Base-by-base conservation (phyloP, 1,284 basidiomycete genomes). In the Microstroma glucosiphilum region DNA sequence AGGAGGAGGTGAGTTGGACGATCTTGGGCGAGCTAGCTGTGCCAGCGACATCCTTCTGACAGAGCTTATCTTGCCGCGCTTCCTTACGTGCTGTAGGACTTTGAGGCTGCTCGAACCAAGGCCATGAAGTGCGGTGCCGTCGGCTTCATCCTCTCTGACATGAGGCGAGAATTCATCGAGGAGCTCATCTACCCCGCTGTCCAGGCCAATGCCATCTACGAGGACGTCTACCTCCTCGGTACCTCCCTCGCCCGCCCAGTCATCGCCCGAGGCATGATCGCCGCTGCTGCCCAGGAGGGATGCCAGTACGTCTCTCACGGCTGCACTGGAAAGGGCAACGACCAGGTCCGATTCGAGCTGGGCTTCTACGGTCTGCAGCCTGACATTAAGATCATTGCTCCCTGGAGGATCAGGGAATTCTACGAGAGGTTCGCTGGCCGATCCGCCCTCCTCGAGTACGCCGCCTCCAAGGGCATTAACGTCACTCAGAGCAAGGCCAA, bases 301-400 rank as follows among this genome's bases (percentile, higher is more conserved):
- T 71, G 69, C 60, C 64, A 59, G 81, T 98, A 86, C 79, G 94
- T 98, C 69, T 89, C 93, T 43, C 96, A 98, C 82, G 94, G 94
- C 46, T 99, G 94, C 85, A 99, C 94, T 56, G 94, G 94, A 63
- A 98, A 98, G 84, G 94, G 94, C 62, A 98, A 98, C 81, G 94
- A 99, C 82, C 96, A 99, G 83, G 94, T 99, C 72, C 90, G 96
- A 66, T 99, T 98, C 81, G 96, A 99, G 81, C 88, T 98, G 63
- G 93, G 96, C 9, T 99, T 98, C 84, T 99, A 98, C 81, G 94
- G 92, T 61, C 86, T 99, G 75, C 93, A 96, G 81, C 93, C 94
- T 58, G 89, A 92, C 77, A 97, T 99, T 86, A 96, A 97, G 83
- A 93, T 98, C 78, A 88, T 99, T 76, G 93, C 94, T 19, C 94